These are phyloP conservation scores for Tylopilus felleus DNA, from an alignment of 768 basidiomycete species.

Conservation along the genomic window DNA sequence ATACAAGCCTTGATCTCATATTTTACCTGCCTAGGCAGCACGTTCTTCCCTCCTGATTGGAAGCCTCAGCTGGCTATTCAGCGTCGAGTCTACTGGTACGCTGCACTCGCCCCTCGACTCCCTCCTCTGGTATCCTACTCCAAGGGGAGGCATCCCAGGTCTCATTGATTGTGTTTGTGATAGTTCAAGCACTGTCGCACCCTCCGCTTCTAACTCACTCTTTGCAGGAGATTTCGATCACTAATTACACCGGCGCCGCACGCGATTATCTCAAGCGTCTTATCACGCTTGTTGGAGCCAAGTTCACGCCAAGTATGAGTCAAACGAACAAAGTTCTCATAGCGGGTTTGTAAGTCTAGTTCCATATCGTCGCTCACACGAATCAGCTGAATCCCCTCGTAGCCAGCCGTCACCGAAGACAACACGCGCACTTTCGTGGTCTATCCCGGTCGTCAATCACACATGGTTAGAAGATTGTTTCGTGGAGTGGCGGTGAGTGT, in stretches of 20 bases:
- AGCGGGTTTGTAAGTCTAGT: conserved; percentile 68
- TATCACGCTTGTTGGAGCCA: conserved; percentile 71
- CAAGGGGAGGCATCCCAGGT: conserved; percentile 53
- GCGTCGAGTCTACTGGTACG: conserved; percentile 62
- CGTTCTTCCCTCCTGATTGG: conserved; percentile 48
- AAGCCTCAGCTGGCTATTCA: conserved; percentile 80
- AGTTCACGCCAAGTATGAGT: conserved; percentile 80
- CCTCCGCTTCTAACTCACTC: neutral
- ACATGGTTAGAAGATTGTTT: conserved; percentile 92
- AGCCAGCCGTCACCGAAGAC: conserved; percentile 56
- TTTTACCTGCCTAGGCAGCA: conserved; percentile 48
- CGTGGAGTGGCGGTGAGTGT: conserved; percentile 58
- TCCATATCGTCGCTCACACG: neutral
- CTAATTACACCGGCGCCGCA: conserved; percentile 84
- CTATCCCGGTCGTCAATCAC: conserved; percentile 85
- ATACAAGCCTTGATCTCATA: neutral
- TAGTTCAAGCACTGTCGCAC: neutral
- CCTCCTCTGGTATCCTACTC: conserved; percentile 82
- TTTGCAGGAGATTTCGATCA: conserved; percentile 71
- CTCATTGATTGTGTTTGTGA: conserved; percentile 60
- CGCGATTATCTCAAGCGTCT: conserved; percentile 87
- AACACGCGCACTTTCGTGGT: conserved; percentile 71
- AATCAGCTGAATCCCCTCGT: neutral
- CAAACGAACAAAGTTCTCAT: conserved; percentile 75
- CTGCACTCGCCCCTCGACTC: conserved; percentile 67